Evolutionary conservation across 805 yeast species (phyloP).

Genomic region (Torulaspora gathmanii): DNA sequence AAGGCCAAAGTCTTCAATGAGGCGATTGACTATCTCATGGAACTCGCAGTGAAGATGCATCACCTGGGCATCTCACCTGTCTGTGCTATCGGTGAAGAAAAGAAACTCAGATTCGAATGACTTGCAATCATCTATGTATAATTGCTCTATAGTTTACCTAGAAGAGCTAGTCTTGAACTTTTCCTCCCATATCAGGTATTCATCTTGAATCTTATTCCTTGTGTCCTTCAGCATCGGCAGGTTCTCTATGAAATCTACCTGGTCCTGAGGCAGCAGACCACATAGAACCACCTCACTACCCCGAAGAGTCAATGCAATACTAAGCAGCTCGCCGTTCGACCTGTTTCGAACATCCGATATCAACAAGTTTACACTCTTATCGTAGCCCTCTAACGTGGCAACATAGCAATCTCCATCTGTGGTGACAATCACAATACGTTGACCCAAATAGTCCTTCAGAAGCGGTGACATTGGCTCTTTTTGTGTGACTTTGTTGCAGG

Average conservation of each 20-base stretch:
- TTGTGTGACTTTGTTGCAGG: not conserved
- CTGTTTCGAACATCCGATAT: conserved; percentile 50
- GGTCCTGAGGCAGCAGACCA: conserved; percentile 24
- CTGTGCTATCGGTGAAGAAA: conserved; percentile 35
- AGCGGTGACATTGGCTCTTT: conserved; percentile 29
- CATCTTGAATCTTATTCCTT: conserved; percentile 24
- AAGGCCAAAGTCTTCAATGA: conserved; percentile 92
- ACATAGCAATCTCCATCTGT: conserved; percentile 51
- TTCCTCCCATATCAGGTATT: conserved; percentile 30
- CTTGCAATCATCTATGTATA: not conserved
- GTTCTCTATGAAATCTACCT: not conserved
- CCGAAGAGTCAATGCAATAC: conserved; percentile 24
- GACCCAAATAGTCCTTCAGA: conserved; percentile 35
- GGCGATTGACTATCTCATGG: conserved; percentile 85
- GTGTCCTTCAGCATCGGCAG: conserved; percentile 28
- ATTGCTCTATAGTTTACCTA: conserved; percentile 6
- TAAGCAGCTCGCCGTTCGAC: conserved; percentile 33
- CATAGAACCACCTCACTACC: conserved; percentile 34
- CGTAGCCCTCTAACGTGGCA: conserved; percentile 55
- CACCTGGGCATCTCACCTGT: conserved; percentile 58
- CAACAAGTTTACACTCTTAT: conserved; percentile 58
- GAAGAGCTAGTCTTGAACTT: conserved; percentile 18
- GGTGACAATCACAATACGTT: conserved; percentile 51
- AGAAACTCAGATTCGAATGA: conserved; percentile 19
- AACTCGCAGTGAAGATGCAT: conserved; percentile 78